A percentile compares a stretch with the other conserved stretches of the same genome.
Conservation (phyloP, 306 rosid species). For the Gastrolobium villosum region DNA sequence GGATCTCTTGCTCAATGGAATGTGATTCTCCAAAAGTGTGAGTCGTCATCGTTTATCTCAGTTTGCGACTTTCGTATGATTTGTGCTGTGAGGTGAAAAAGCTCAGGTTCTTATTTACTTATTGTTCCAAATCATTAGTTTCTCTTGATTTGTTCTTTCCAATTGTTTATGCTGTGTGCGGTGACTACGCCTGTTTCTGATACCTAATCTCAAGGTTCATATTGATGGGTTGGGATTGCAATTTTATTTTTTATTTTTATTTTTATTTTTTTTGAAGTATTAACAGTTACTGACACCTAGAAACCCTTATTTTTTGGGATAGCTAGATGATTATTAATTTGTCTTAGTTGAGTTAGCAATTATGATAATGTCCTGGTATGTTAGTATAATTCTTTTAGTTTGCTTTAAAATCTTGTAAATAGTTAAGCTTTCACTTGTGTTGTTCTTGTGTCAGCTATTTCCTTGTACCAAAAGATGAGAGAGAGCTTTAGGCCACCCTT, state of each 20-base stretch:
- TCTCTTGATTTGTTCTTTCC: constrained; percentile 13
- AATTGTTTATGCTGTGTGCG: background rate
- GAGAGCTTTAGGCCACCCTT: background rate
- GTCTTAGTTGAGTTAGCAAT: constrained; percentile 2
- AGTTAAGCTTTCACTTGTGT: background rate
- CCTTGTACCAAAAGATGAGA: background rate
- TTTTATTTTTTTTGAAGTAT: background rate
- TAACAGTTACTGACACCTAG: background rate
- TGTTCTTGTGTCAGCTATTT: background rate
- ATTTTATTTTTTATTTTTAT: background rate
- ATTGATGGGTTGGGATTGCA: constrained; percentile 11
- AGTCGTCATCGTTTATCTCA: constrained; percentile 7
- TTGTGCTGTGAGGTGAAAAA: constrained; percentile 28
- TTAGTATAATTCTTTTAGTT: background rate
- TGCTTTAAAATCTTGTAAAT: background rate
- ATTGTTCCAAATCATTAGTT: constrained; percentile 5
- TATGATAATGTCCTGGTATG: background rate
- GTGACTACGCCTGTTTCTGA: background rate
- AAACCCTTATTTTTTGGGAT: background rate
- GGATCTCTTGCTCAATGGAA: background rate
- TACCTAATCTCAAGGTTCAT: constrained; percentile 1
- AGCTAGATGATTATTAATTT: background rate
- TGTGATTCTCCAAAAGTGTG: background rate
- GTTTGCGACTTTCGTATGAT: background rate
- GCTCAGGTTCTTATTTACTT: background rate